Evolutionary conservation across 495 filamentous ascomycete species (phyloP).

Genomic region (Neurospora sp.): DNA sequence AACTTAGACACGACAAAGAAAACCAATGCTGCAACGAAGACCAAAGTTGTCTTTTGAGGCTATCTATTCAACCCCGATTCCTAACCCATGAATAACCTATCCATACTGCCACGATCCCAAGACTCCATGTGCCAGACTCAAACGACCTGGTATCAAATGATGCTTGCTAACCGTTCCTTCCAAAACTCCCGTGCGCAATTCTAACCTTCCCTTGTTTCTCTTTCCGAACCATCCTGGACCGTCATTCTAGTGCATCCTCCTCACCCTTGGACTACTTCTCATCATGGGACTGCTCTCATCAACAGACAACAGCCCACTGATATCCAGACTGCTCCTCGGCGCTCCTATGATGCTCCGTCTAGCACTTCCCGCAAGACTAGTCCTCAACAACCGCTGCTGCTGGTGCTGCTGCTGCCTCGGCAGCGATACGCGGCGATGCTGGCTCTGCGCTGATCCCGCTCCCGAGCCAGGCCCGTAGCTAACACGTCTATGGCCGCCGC

Average conservation of each 20-base stretch:
- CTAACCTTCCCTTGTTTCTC: background rate
- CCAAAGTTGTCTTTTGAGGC: background rate
- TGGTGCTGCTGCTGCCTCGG: constrained; percentile 5
- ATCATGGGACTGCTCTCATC: constrained; percentile 36
- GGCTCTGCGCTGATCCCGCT: constrained; percentile 4
- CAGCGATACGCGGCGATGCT: background rate
- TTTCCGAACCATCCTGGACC: background rate
- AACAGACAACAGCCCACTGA: constrained; percentile 37
- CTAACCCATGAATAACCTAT: background rate
- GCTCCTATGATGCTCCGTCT: background rate
- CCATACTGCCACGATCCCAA: background rate
- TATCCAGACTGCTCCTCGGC: constrained; percentile 37
- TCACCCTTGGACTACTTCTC: constrained; percentile 34
- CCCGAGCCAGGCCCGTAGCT: constrained; percentile 7
- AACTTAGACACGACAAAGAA: too few relatives aligned
- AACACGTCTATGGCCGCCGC: background rate
- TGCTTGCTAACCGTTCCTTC: background rate
- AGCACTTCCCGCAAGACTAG: constrained; percentile 27
- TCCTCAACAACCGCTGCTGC: constrained; percentile 5
- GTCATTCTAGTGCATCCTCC: constrained; percentile 8
- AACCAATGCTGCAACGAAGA: background rate
- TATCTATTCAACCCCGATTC: background rate
- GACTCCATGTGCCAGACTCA: background rate
- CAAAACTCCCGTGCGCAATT: background rate
- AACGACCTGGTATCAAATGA: background rate